phyloP scores from a whole-genome alignment of 495 filamentous ascomycete genomes.

The Xylaria curta region DNA sequence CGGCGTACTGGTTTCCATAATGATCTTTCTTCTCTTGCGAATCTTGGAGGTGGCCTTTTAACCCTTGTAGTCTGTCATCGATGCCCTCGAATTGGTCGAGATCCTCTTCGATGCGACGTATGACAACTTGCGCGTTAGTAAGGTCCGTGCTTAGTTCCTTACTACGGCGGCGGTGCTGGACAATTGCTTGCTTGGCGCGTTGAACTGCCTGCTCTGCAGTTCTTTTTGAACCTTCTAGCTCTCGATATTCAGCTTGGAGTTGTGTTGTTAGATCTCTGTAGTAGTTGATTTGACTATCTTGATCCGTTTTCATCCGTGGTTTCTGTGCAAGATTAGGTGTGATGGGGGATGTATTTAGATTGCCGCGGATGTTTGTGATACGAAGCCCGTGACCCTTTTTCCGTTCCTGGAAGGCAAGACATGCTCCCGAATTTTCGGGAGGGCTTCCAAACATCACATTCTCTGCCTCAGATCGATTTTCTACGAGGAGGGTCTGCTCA shows the following conservation, averaged over 20 bases:
- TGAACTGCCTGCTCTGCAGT: slow-evolving; percentile 63
- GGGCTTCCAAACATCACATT: slow-evolving; percentile 70
- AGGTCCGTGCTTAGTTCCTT: slow-evolving; percentile 35
- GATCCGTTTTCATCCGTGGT: slow-evolving; percentile 84
- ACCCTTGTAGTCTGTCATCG: slow-evolving; percentile 46
- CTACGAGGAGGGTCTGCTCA: slow-evolving; percentile 84
- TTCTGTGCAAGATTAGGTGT: slow-evolving; percentile 39
- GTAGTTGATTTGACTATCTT: slow-evolving; percentile 41
- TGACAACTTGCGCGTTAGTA: slow-evolving; percentile 33
- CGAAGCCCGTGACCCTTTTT: slow-evolving; percentile 68
- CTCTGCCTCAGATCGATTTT: slow-evolving; percentile 67
- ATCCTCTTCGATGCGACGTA: slow-evolving; percentile 40
- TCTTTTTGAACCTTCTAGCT: slow-evolving; percentile 44
- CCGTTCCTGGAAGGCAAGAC: slow-evolving; percentile 66
- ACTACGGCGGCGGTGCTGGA: slow-evolving; percentile 55
- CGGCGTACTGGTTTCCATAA: slow-evolving; percentile 51
- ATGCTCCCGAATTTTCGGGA: slow-evolving; percentile 74
- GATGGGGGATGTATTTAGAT: slow-evolving; percentile 42
- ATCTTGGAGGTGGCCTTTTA: slow-evolving; percentile 44
- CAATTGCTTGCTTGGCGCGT: slow-evolving; percentile 61
- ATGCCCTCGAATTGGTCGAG: slow-evolving; percentile 53
- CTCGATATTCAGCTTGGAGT: slow-evolving; percentile 51
- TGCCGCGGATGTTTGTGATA: slow-evolving; percentile 59
- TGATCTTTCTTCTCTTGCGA: slow-evolving; percentile 41
- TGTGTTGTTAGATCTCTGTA: slow-evolving; percentile 48